Percentiles rank a stretch among this genome's conserved stretches.
These are phyloP conservation scores for Auriscalpium microsporum DNA, from an alignment of 768 basidiomycete species.

Conservation along the genomic window DNA sequence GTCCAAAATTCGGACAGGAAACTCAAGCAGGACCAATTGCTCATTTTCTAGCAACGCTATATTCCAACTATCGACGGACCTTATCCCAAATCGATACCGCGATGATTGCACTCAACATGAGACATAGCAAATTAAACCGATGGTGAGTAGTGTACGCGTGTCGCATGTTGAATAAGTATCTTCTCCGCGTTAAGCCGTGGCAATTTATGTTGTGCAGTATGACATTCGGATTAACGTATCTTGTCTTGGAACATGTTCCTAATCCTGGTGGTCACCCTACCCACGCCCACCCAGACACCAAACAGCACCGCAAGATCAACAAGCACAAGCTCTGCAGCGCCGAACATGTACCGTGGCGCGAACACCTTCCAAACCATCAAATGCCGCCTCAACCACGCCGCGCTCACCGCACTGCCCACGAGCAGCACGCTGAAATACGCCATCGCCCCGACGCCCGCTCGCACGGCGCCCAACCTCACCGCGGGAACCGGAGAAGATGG, in stretches of 20 bases:
- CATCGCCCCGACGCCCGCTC: constrained; percentile 58
- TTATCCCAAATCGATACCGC: too few species aligned
- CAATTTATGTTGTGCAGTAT: too few species aligned
- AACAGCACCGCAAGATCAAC: constrained; percentile 64
- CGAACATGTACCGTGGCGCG: constrained; percentile 88
- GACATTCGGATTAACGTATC: background rate
- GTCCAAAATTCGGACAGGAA: too few species aligned
- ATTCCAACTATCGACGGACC: too few species aligned
- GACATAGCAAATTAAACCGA: too few species aligned
- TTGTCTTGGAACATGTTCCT: constrained; percentile 18
- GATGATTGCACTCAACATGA: too few species aligned
- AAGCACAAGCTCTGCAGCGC: constrained; percentile 52
- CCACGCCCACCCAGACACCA: constrained; percentile 52
- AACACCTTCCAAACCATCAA: constrained; percentile 99
- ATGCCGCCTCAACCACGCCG: constrained; percentile 73
- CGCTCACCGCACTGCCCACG: constrained; percentile 60
- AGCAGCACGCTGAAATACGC: constrained; percentile 59
- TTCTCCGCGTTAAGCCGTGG: too few species aligned
- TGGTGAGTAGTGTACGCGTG: too few species aligned
- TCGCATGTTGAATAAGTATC: too few species aligned
- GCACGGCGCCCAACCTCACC: constrained; percentile 28
- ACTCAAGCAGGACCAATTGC: too few species aligned
- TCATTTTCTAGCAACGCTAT: too few species aligned
- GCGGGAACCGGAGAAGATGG: background rate
- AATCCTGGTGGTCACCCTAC: constrained; percentile 28